Evolutionary conservation across 1,284 basidiomycete species (phyloP).

Genomic region (Cystobasidiaceae sp.): DNA sequence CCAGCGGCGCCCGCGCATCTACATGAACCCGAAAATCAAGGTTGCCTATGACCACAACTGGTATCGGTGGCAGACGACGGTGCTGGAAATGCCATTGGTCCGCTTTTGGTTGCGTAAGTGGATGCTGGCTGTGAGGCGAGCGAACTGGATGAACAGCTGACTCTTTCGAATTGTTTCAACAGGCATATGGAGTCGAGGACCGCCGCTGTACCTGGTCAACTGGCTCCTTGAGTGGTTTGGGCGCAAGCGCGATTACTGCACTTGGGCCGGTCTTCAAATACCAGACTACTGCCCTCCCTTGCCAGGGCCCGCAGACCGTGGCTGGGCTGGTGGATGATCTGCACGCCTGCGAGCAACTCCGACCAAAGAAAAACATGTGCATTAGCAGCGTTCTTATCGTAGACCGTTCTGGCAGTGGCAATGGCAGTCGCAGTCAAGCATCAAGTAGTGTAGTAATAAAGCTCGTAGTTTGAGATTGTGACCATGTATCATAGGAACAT

Average conservation of each 20-base stretch:
- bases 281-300: constrained; percentile 1
- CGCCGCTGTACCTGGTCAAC: neutral
- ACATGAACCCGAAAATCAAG: constrained; percentile 52
- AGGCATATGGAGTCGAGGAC: neutral
- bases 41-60: constrained; percentile 8
- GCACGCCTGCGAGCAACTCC: too few species aligned
- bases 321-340: neutral
- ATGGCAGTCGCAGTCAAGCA: too few species aligned
- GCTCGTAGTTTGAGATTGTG: too few species aligned
- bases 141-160: too few species aligned
- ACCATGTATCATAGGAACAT: too few species aligned
- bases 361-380: too few species aligned
- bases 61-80: neutral
- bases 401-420: too few species aligned
- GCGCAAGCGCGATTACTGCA: constrained; percentile 3
- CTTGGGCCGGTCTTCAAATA: constrained; percentile 6
- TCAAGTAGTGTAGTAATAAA: too few species aligned
- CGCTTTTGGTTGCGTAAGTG: constrained; percentile 7
- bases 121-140: neutral
- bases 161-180: too few species aligned
- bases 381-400: too few species aligned
- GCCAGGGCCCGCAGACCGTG: neutral
- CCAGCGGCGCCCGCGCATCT: constrained; percentile 48
- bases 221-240: neutral
- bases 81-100: neutral